Evolutionary conservation across 441 rosid species (phyloP), one percentile per base, ranked within the genome.

Genomic region (Populus hybrid): DNA sequence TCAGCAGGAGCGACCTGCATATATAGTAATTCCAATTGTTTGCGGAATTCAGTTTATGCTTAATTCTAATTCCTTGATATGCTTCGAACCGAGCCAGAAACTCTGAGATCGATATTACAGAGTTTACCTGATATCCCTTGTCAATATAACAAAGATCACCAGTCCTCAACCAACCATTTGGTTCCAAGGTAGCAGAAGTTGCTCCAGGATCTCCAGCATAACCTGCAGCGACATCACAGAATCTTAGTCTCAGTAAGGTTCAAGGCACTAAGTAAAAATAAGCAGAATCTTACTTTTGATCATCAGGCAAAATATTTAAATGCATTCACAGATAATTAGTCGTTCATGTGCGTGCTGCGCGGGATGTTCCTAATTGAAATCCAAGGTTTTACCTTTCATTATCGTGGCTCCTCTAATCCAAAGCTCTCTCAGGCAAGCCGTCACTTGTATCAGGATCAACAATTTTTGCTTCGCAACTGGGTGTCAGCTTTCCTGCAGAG

Each of bases 1-100:
- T 88, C 89, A 14, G 86, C 89, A 0, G 87, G 88, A 18, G 91
- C 81, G 3, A 86, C 91, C 89, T 84, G 76, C 24, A 78, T 11
- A 12, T 12, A 21, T 5, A 50, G 5, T 5, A 19, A 34, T 32
- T 9, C n/a, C 50, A 32, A 0, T 0, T 42, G 5, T 11, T n/a
- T 2, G 42, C 42, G 1, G 42, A 7, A 9, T 38, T 8, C 14
- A 40, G 14, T 40, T 40, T 9, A 40, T 9, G 46, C 46, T 40
- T 59, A 59, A 59, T 59, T 9, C 9, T 59, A n/a, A n/a, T 59
- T 1, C 9, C 9, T 9, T n/a, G 9, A 59, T 59, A n/a, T 1
- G n/a, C 4, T 3, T 59, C 7, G 64, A 59, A 19, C 3, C 4
- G 64, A 3, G 24, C 10, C 9, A 59, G 1, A 59, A 59, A 8